phyloP scores from a whole-genome alignment of 2,329 filamentous ascomycete species.

The Sphaerostilbella broomeana region DNA sequence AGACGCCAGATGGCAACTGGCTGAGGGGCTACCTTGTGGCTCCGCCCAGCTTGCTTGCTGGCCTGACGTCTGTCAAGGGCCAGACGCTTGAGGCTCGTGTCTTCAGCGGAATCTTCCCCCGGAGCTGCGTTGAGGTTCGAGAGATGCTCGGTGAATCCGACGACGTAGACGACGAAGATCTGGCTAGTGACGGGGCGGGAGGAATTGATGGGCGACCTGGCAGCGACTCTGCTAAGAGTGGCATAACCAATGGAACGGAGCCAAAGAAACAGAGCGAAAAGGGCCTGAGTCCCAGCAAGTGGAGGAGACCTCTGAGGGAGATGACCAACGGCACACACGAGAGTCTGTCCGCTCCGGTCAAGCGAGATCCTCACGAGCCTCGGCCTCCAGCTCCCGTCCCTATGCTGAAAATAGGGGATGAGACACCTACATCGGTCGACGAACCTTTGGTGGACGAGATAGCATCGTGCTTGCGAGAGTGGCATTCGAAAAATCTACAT shows the following conservation, averaged over 20 bases:
- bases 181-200: constrained; percentile 27
- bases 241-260: constrained; percentile 34
- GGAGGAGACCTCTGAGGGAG: constrained; percentile 28
- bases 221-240: constrained; percentile 49
- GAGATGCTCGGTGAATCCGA: constrained; percentile 79
- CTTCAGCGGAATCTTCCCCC: constrained; percentile 96
- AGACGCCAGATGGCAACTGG: constrained; percentile 88
- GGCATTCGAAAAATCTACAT: constrained; percentile 96
- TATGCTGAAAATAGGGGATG: constrained; percentile 95
- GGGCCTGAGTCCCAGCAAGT: constrained; percentile 19
- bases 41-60: constrained; percentile 85
- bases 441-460: constrained; percentile 97
- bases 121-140: constrained; percentile 88
- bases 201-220: constrained; percentile 25
- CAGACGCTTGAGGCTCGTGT: constrained; percentile 92
- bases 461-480: constrained; percentile 90
- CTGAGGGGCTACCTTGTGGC: constrained; percentile 92
- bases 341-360: constrained; percentile 41
- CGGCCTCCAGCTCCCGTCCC: constrained; percentile 89
- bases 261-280: constrained; percentile 29
- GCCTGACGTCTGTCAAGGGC: constrained; percentile 82
- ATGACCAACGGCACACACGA: constrained; percentile 35
- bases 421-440: constrained; percentile 80
- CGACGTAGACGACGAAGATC: constrained; percentile 38
- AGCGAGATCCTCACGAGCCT: constrained; percentile 59